Evolutionary conservation across 2,329 filamentous ascomycete genomes (phyloP).

Genomic region (Alternaria gansuensis): DNA sequence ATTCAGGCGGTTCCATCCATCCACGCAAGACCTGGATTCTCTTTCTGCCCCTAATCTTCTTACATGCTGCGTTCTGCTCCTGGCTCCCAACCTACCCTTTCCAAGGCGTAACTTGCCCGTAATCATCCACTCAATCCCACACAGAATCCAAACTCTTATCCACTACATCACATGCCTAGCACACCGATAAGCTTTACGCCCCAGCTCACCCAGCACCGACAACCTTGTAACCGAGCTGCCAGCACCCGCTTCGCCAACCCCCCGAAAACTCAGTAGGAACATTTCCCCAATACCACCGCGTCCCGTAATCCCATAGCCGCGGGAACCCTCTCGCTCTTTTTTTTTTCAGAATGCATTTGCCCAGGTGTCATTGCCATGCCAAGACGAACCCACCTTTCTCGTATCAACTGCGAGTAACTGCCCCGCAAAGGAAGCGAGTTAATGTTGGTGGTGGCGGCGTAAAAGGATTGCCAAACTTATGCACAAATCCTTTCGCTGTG

Average conservation of each 20-base stretch:
- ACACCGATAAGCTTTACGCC: constrained; percentile 4
- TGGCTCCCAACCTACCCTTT: neutral
- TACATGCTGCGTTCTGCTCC: neutral
- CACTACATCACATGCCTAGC: constrained; percentile 1
- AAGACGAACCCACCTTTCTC: neutral
- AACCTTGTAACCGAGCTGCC: neutral
- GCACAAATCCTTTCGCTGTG: constrained; percentile 2
- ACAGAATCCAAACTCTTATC: constrained; percentile 1
- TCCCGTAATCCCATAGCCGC: neutral
- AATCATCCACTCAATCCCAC: neutral
- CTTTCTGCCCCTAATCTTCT: neutral
- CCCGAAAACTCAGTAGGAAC: neutral
- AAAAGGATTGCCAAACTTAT: neutral
- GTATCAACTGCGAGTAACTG: constrained; percentile 3
- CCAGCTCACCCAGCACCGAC: constrained; percentile 1
- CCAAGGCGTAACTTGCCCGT: constrained; percentile 3
- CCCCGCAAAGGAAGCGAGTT: constrained; percentile 4
- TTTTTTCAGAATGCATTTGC: neutral
- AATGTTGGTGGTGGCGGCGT: constrained; percentile 7
- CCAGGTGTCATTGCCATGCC: neutral
- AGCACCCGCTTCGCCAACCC: neutral
- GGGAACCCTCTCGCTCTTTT: neutral
- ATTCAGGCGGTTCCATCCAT: neutral
- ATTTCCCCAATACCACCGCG: neutral
- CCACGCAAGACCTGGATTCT: neutral